Evolutionary conservation across 257 asterid genomes (phyloP).

Genomic region (Ilex asprella): DNA sequence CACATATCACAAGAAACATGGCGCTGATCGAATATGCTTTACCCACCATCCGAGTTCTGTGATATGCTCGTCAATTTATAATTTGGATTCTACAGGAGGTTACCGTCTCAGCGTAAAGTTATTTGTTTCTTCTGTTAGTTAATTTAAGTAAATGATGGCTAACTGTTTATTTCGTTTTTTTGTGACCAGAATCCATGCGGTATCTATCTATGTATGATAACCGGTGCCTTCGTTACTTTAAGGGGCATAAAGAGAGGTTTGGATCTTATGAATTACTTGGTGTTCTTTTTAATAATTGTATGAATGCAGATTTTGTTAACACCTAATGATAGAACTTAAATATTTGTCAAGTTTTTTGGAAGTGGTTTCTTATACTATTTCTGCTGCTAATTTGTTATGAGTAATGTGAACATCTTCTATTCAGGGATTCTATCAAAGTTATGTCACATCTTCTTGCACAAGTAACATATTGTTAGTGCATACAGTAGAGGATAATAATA

Average conservation of each 20-base stretch:
- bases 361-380: neutral
- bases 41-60: slow-evolving; percentile 90
- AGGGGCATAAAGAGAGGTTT: slow-evolving; percentile 95
- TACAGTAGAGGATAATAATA: no score
- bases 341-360: no score
- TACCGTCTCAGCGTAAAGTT: slow-evolving; percentile 6
- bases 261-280: slow-evolving; percentile 5
- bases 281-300: neutral
- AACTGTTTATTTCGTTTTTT: slow-evolving; percentile 11
- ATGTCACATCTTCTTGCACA: no score
- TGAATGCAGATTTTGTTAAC: no score
- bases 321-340: no score
- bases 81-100: slow-evolving; percentile 65
- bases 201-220: slow-evolving; percentile 90
- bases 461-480: no score
- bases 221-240: slow-evolving; percentile 90
- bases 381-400: no score
- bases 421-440: no score
- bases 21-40: slow-evolving; percentile 84
- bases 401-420: no score
- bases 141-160: slow-evolving; percentile 16
- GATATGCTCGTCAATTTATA: slow-evolving; percentile 70
- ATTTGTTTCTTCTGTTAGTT: slow-evolving; percentile 3
- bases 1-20: slow-evolving; percentile 82
- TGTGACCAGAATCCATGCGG: slow-evolving; percentile 62